phyloP scores from a whole-genome alignment of 345 rosid species.

The Aethionema arabicum region DNA sequence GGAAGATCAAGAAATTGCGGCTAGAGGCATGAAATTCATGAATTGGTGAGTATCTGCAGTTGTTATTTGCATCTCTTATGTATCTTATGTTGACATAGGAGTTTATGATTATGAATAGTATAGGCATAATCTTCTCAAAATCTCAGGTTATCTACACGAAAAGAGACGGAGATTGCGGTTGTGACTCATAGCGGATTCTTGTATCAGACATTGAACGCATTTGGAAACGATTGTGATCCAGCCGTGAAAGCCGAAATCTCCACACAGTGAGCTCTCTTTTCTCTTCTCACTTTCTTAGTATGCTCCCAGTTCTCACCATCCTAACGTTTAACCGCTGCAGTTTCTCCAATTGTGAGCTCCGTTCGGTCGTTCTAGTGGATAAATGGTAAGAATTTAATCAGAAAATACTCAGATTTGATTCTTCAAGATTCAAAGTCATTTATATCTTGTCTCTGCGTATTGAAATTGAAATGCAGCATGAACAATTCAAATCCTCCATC shows the following conservation, averaged over 20 bases:
- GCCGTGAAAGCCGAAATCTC: constrained; percentile 53
- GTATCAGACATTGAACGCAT: constrained; percentile 50
- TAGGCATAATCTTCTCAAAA: background rate
- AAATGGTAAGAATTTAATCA: constrained; percentile 45
- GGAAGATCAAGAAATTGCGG: constrained; percentile 57
- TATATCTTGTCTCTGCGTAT: background rate
- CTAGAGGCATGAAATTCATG: constrained; percentile 65
- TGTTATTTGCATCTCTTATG: constrained; percentile 7
- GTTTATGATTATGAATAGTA: background rate
- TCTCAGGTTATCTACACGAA: constrained; percentile 67
- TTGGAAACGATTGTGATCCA: constrained; percentile 55
- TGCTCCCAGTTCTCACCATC: background rate
- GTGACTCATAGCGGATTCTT: constrained; percentile 77
- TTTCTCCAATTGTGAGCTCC: constrained; percentile 74
- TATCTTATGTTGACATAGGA: constrained; percentile 4
- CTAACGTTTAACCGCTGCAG: constrained; percentile 39
- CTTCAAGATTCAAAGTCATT: background rate
- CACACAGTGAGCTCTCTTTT: constrained; percentile 49
- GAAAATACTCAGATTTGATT: background rate
- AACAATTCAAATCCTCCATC: constrained; percentile 44
- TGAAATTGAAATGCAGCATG: constrained; percentile 40
- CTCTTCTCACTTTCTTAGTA: constrained; percentile 10
- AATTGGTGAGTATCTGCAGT: constrained; percentile 50
- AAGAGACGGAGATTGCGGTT: constrained; percentile 75
- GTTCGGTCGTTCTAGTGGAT: constrained; percentile 58